These are phyloP conservation scores for Taiwanofungus camphoratus DNA, from an alignment of 1,284 basidiomycete genomes.

Conservation along the genomic window DNA sequence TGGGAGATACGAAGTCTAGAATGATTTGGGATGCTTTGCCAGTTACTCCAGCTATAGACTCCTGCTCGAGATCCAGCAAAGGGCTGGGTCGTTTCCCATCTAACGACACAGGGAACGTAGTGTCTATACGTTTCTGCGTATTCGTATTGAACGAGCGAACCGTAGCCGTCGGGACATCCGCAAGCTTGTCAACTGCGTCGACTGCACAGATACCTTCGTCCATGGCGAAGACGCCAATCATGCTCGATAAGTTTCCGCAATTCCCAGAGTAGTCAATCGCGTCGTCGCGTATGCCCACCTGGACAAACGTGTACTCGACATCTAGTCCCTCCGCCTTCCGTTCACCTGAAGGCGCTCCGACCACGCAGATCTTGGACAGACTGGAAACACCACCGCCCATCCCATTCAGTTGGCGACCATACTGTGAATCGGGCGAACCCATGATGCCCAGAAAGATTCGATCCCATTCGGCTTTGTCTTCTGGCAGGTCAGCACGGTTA, in stretches of 20 bases:
- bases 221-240: constrained; percentile 62
- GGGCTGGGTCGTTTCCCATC: constrained; percentile 28
- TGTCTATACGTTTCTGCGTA: constrained; percentile 60
- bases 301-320: constrained; percentile 60
- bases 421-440: constrained; percentile 74
- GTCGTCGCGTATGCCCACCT: constrained; percentile 50
- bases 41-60: constrained; percentile 58
- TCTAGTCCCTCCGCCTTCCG: constrained; percentile 40
- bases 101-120: constrained; percentile 50
- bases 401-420: constrained; percentile 75
- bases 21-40: constrained; percentile 59
- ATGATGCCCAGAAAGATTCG: constrained; percentile 70
- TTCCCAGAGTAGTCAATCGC: constrained; percentile 62
- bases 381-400: constrained; percentile 81
- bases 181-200: constrained; percentile 11
- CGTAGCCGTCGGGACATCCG: constrained; percentile 35
- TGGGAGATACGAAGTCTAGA: constrained; percentile 62
- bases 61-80: constrained; percentile 44
- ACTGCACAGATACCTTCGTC: constrained; percentile 51
- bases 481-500: constrained; percentile 45
- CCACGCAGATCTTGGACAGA: constrained; percentile 75
- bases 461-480: constrained; percentile 44
- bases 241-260: constrained; percentile 63
- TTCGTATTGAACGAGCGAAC: constrained; percentile 64
- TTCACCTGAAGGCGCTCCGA: constrained; percentile 41